Conservation (phyloP, 2,329 filamentous ascomycete species). For the Curvularia verruculosa region DNA sequence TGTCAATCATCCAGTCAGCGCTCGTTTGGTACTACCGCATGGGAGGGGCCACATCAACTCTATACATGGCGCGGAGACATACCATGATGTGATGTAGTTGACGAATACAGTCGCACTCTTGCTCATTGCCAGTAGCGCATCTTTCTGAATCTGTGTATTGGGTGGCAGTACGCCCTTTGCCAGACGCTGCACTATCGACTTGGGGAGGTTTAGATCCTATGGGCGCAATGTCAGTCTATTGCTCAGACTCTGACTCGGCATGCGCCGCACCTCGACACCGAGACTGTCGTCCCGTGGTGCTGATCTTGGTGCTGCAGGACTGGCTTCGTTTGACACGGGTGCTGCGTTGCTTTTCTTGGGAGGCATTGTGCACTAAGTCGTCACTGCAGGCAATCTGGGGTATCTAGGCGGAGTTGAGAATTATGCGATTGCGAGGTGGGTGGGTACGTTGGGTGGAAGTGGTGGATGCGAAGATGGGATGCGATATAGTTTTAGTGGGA, state of each 20-base stretch:
- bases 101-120: slow-evolving; percentile 86
- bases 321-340: slow-evolving; percentile 47
- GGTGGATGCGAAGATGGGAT: slow-evolving; percentile 21
- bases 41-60: not conserved
- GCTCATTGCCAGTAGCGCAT: slow-evolving; percentile 77
- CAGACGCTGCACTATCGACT: slow-evolving; percentile 79
- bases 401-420: not conserved
- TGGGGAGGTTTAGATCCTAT: slow-evolving; percentile 73
- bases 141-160: slow-evolving; percentile 83
- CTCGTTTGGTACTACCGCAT: not conserved
- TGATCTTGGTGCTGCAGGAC: slow-evolving; percentile 30
- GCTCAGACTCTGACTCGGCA: not conserved
- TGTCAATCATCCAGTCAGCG: slow-evolving; percentile 44
- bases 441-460: slow-evolving; percentile 7
- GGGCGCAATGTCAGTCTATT: not conserved
- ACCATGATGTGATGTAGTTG: slow-evolving; percentile 78
- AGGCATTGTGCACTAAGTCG: slow-evolving; percentile 47
- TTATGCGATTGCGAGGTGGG: slow-evolving; percentile 3
- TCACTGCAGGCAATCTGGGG: not conserved
- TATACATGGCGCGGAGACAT: slow-evolving; percentile 40
- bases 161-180: slow-evolving; percentile 80
- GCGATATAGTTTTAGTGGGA: slow-evolving; percentile 25
- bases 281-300: slow-evolving; percentile 49
- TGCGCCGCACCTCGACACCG: slow-evolving; percentile 52
- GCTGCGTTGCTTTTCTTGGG: slow-evolving; percentile 57